Percentiles rank a stretch among this genome's conserved stretches.
These are phyloP conservation scores for Daedalea quercina DNA, from an alignment of 768 basidiomycete species.

Conservation along the genomic window DNA sequence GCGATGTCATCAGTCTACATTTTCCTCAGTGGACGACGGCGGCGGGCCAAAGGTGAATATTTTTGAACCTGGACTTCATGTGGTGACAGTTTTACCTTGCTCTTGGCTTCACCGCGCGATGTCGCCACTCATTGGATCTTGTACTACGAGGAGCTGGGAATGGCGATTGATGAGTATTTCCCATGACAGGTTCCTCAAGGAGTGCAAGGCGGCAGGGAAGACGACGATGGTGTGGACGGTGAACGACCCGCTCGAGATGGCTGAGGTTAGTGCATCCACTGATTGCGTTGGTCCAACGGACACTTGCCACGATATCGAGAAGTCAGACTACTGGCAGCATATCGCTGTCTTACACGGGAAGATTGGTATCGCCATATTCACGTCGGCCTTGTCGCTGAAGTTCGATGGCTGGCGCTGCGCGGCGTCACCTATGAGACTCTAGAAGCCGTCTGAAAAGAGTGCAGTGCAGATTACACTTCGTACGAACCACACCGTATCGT, in stretches of 20 bases:
- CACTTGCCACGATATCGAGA: no score
- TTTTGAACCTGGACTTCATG: background rate
- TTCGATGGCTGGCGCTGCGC: no score
- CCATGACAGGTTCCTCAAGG: conserved; percentile 57
- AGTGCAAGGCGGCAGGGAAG: conserved; percentile 78
- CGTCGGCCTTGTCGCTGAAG: no score
- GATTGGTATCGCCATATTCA: no score
- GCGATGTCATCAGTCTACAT: conserved; percentile 77
- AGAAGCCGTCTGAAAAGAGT: no score
- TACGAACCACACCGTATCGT: no score
- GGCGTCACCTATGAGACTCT: no score
- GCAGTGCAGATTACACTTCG: no score
- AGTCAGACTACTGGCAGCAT: no score
- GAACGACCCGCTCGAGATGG: conserved; percentile 80
- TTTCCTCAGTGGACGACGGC: conserved; percentile 60
- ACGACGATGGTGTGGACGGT: conserved; percentile 93
- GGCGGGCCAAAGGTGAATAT: conserved; percentile 44
- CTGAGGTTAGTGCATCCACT: conserved; percentile 58
- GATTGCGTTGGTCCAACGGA: no score
- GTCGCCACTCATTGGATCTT: background rate
- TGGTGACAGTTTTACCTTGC: no score
- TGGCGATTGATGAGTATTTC: background rate
- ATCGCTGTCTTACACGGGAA: background rate
- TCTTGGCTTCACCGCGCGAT: no score
- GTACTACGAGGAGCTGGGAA: background rate